Conservation (phyloP, 2,329 filamentous ascomycete genomes). For the Verticillium tricorpus region DNA sequence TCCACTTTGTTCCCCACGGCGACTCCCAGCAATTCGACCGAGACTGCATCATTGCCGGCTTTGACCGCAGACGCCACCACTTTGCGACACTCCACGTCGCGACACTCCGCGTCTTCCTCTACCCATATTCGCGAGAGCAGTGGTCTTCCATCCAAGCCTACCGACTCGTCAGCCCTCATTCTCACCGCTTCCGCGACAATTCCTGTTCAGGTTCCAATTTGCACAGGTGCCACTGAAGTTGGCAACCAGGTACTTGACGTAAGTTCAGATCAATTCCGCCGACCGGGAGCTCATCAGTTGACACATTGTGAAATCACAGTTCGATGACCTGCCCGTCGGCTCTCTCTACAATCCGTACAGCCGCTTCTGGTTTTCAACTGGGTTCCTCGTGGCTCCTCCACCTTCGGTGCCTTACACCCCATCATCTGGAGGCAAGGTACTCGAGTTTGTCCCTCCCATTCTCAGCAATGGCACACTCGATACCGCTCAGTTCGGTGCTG, state of each 20-base stretch:
- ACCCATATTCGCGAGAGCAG: background rate
- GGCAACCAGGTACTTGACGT: constrained; percentile 34
- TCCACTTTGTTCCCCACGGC: constrained; percentile 10
- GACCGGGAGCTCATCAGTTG: constrained; percentile 7
- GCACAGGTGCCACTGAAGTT: constrained; percentile 17
- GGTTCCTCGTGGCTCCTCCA: constrained; percentile 32
- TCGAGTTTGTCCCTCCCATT: constrained; percentile 34
- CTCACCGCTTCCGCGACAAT: constrained; percentile 3
- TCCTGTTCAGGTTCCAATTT: constrained; percentile 10
- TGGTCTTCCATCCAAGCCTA: background rate
- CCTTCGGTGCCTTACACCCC: constrained; percentile 27
- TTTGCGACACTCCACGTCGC: background rate
- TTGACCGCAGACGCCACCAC: background rate
- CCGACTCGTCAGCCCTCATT: background rate
- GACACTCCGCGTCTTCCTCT: constrained; percentile 1
- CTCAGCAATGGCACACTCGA: constrained; percentile 25
- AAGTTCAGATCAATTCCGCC: constrained; percentile 12
- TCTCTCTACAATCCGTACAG: constrained; percentile 34
- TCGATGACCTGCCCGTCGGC: constrained; percentile 29
- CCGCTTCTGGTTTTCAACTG: constrained; percentile 37
- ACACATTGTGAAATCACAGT: constrained; percentile 22
- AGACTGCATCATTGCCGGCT: constrained; percentile 2
- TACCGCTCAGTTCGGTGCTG: constrained; percentile 33
- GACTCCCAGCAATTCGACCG: constrained; percentile 6
- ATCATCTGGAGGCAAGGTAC: constrained; percentile 33